Base-by-base conservation (phyloP, 192 early-diverging fungal genomes). In the Powellomyces hirtus region DNA sequence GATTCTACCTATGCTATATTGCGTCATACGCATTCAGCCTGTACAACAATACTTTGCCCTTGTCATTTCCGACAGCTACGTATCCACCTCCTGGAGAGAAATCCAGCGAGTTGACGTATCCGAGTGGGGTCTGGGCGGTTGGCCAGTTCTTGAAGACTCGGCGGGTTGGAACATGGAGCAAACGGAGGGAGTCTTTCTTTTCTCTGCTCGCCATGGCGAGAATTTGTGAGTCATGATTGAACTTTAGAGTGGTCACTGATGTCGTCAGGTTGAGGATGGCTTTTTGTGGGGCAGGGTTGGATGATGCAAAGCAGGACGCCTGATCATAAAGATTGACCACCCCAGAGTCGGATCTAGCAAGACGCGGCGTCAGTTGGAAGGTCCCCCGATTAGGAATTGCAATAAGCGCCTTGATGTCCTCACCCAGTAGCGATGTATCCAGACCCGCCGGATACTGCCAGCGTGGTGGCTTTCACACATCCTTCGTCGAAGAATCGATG, bases 71-170 rank as follows among this genome's bases (percentile, higher is more conserved):
- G 51, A 93, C 84, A 7, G 92, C 92, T 42, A 98, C 65, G 60
- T 91, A 97, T 4, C 92, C 93, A 40, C 94, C 92, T 38, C 87
- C 79, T n/a, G 93, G 92, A n/a, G 94, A 97, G 69, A 96, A 97
- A 40, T 82, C 87, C 38, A 93, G 72, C 40, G 78, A 78, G 42
- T 86, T 79, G 36, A 97, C 92, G 75, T 92, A 88, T 11, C 90
- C 86, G 30, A 98, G 79, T 16, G 92, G 91, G 18, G 94, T 95
- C 11, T 74, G 73, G 4, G 64, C 59, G 0, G 91, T 92, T n/a
- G 97, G 97, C 97, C 97, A 98, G 82, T 98, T 98, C 59, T 82
- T 65, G 77, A 93, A 95, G 38, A 96, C 92, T 16, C 85, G 83
- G 31, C 83, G 74, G 0, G 91, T 88, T 5, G 92, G 91, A 51